phyloP scores from a whole-genome alignment of 2,329 filamentous ascomycete species.

The Cladophialophora immunda region DNA sequence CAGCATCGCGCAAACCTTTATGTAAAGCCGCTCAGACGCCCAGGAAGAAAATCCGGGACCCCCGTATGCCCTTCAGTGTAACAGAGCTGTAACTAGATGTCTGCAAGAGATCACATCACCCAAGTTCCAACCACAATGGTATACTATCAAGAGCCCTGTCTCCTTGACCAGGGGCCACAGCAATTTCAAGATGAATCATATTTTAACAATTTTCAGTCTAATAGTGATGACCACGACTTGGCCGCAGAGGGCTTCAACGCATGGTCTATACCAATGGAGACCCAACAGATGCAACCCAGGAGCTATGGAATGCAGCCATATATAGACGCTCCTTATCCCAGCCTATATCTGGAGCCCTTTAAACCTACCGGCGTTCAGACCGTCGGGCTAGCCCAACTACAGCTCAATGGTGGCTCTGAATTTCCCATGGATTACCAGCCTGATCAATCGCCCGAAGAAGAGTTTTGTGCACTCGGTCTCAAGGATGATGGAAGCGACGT shows the following conservation, averaged over 20 bases:
- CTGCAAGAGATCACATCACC: too few relatives aligned
- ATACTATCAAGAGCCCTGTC: conserved; percentile 13
- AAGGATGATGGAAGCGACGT: neutral
- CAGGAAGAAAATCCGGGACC: neutral
- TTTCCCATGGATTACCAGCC: neutral
- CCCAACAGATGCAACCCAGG: neutral
- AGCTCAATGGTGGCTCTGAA: neutral
- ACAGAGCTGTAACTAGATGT: too few relatives aligned
- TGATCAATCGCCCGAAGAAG: neutral
- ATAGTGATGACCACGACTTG: conserved; percentile 4
- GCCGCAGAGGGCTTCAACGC: neutral
- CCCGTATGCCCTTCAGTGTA: neutral
- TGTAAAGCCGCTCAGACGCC: neutral
- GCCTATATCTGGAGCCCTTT: conserved; percentile 9
- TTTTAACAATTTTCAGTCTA: neutral
- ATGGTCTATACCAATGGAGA: neutral
- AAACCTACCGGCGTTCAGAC: conserved; percentile 9
- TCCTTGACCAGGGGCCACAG: conserved; percentile 13
- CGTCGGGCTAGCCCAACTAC: neutral
- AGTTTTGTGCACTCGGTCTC: too few relatives aligned
- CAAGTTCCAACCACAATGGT: conserved; percentile 1
- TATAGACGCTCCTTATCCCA: conserved; percentile 9
- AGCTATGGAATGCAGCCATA: neutral
- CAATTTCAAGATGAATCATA: conserved; percentile 12
- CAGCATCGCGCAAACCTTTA: neutral